Evolutionary conservation across 164 flowering plant genomes (phyloP).

Genomic region (Pachysandra terminalis): DNA sequence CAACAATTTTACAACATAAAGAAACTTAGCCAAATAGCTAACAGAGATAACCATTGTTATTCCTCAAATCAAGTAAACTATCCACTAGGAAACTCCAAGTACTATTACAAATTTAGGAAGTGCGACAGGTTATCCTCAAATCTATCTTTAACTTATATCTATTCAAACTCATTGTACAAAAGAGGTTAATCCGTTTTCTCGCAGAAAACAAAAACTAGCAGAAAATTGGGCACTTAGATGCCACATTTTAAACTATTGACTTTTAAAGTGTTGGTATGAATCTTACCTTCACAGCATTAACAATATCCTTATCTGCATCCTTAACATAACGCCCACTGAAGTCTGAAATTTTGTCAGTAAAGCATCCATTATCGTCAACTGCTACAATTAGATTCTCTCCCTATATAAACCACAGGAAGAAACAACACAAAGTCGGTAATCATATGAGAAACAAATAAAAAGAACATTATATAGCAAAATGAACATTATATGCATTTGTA

Average conservation of each 20-base stretch:
- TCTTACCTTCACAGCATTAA: conserved; percentile 65
- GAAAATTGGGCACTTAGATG: neutral
- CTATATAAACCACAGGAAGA: conserved; percentile 29
- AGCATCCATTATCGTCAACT: conserved; percentile 97
- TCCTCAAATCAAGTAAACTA: neutral
- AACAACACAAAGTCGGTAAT: neutral
- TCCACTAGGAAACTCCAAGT: neutral
- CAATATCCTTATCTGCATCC: conserved; percentile 88
- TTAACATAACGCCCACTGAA: conserved; percentile 82
- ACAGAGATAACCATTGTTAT: neutral
- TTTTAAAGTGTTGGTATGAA: neutral
- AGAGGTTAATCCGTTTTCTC: too few species aligned
- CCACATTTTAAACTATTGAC: neutral
- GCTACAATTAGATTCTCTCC: conserved; percentile 79
- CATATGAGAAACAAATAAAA: neutral
- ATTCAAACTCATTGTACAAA: neutral
- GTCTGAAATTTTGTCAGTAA: conserved; percentile 66
- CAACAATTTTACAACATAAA: neutral
- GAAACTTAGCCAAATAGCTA: neutral
- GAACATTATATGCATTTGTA: neutral
- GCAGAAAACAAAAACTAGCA: too few species aligned
- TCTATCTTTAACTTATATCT: neutral
- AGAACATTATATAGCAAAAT: neutral
- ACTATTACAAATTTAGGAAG: neutral
- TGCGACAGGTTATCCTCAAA: neutral